Conservation (phyloP, 345 rosid species). For the Iberis pinnata region DNA sequence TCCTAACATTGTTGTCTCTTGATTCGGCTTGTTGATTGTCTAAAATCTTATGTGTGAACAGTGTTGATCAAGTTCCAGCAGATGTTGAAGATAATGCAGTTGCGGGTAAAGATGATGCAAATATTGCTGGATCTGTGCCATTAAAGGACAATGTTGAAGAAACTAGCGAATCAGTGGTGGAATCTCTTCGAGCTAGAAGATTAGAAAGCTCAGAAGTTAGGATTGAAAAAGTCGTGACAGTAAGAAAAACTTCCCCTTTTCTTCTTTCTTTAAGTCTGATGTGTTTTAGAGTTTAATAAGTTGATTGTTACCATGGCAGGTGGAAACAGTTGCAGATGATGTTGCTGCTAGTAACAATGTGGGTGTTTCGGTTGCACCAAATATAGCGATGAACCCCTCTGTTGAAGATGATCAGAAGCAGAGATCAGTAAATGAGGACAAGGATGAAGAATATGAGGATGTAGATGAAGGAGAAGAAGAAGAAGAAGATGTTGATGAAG, state of each 20-base stretch:
- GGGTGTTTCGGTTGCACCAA: conserved; percentile 29
- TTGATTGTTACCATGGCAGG: conserved; percentile 35
- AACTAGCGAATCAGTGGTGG: conserved; percentile 33
- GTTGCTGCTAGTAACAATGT: conserved; percentile 30
- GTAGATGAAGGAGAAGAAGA: too few relatives aligned
- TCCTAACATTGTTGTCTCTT: conserved; percentile 10
- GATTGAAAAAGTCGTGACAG: conserved; percentile 37
- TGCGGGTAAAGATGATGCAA: conserved; percentile 25
- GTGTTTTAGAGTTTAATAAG: neutral
- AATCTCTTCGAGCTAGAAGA: conserved; percentile 33
- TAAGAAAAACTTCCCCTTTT: conserved; percentile 25
- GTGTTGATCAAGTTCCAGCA: conserved; percentile 37
- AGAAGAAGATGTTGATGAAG: conserved; percentile 37
- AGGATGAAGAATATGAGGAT: too few relatives aligned
- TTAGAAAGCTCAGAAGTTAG: conserved; percentile 35
- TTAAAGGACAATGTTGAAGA: conserved; percentile 31
- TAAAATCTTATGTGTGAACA: conserved; percentile 27
- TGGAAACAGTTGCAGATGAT: conserved; percentile 24
- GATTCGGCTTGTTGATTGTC: conserved; percentile 6
- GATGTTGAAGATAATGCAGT: conserved; percentile 29
- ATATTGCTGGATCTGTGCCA: conserved; percentile 27
- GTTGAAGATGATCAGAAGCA: conserved; percentile 45
- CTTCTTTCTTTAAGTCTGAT: conserved; percentile 5
- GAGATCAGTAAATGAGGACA: conserved; percentile 39
- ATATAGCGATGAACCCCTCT: conserved; percentile 27